Percentiles rank a stretch among this genome's conserved stretches.
Evolutionary conservation across 768 basidiomycete species (phyloP).

Genomic region (Cyathus striatus): DNA sequence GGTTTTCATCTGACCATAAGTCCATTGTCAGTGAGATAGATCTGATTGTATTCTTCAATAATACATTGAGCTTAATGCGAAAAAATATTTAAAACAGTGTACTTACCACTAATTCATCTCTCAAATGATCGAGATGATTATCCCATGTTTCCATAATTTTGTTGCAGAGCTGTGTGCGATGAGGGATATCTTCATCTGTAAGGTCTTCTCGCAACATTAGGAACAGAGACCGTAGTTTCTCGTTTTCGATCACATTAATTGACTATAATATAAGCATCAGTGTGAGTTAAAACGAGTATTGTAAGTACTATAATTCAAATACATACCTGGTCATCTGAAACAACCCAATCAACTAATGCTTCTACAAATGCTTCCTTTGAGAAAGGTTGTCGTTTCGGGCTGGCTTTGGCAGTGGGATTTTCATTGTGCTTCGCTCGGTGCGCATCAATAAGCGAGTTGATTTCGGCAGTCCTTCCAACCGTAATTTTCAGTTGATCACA

Average conservation of each 20-base stretch:
- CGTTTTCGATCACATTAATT: not conserved
- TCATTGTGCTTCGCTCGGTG: too few relatives aligned
- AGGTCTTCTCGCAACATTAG: not conserved
- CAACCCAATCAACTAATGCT: slow-evolving; percentile 1
- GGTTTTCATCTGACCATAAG: not conserved
- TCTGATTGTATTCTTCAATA: not conserved
- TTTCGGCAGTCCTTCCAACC: too few relatives aligned
- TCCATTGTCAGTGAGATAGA: not conserved
- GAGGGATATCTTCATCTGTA: not conserved
- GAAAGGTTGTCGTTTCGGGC: not conserved
- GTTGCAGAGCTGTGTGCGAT: not conserved
- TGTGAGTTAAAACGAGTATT: too few relatives aligned
- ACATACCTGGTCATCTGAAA: slow-evolving; percentile 4
- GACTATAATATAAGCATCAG: too few relatives aligned
- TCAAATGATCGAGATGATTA: not conserved
- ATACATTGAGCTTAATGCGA: not conserved
- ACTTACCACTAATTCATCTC: not conserved
- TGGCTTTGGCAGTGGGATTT: too few relatives aligned
- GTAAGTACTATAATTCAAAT: not conserved
- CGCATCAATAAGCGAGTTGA: too few relatives aligned
- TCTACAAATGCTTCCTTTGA: not conserved
- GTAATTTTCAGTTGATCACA: too few relatives aligned
- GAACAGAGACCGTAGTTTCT: not conserved
- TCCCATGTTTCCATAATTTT: not conserved
- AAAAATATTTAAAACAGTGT: not conserved